Evolutionary conservation across 192 early-diverging fungal species (phyloP), one percentile per base, ranked within the genome.

Genomic region (Chytriomyces sp.): DNA sequence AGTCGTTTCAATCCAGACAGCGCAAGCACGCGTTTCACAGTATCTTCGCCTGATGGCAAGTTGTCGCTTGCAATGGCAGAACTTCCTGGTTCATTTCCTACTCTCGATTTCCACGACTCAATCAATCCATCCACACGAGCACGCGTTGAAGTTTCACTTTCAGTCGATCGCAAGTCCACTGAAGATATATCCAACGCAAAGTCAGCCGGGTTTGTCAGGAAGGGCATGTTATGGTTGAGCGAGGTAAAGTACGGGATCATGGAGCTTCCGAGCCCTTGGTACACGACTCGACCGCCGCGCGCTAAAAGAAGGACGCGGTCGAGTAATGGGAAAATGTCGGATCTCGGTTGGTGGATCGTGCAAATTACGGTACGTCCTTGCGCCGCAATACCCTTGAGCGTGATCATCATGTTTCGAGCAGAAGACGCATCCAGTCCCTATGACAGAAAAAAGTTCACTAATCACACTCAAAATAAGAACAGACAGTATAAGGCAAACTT

Each of bases 331-430:
- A 94, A 92, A 69, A 94, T 88, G 67, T 94, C 90, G 3, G 91
- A 91, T 65, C 88, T 87, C 28, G 94, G 94, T 78, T 95, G 94
- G 71, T 95, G 93, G 64, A 94, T 92, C 1, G 92, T 92, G 83
- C 92, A 90, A 45, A 95, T 82, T 4, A 94, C 88, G 5, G 91
- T 82, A 18, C 72, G 64, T 7, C 81, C 81, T 13, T 74, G 44
- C 7, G 75, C 77, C 0, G 81, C 81, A 65, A 82, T 73, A 0
- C 10, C 35, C 45, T 81, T 80, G 35, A 82, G 59, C 45, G 69
- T 75, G 6, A 68, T 50, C 81, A 82, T 82, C 73, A 82, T 65
- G 45, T 75, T 66, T 18, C 67, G 64, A n/a, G 80, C 79, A 4
- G 73, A 75, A 64, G 75, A 79, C 6, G 80, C 66, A 66, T 84